These are phyloP conservation scores for Paramecium pentaurelia DNA, from an alignment of 73 alveolate genomes.

Conservation along the genomic window DNA sequence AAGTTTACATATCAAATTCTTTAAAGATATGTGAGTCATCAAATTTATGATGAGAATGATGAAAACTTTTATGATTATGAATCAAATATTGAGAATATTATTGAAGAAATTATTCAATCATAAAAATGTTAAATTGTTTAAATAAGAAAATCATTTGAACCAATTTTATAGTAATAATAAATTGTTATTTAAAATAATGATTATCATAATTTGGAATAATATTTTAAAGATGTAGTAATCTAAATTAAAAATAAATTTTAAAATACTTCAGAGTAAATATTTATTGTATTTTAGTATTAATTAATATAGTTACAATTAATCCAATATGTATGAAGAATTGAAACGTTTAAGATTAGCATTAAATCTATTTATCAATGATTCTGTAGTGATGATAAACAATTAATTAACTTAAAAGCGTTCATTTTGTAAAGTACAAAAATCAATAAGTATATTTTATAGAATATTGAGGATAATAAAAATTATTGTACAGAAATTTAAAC, in stretches of 20 bases:
- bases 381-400: neutral
- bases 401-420: neutral
- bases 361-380: neutral
- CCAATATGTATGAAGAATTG: neutral
- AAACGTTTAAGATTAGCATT: neutral
- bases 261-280: neutral
- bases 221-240: neutral
- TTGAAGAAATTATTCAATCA: neutral
- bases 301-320: neutral
- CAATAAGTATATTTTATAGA: slow-evolving; percentile 8
- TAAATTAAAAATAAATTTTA: neutral
- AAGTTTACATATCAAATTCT: neutral
- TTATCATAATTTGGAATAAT: neutral
- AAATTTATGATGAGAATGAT: neutral
- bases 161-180: neutral
- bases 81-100: neutral
- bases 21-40: neutral
- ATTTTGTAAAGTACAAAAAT: slow-evolving; percentile 14
- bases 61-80: neutral
- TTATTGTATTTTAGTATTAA: neutral
- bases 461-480: slow-evolving; percentile 9
- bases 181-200: neutral
- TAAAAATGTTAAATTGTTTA: neutral
- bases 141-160: neutral
- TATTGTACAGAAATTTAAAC: neutral